Conservation (phyloP, 139 green algal genomes). For the Penium margaritaceum region DNA sequence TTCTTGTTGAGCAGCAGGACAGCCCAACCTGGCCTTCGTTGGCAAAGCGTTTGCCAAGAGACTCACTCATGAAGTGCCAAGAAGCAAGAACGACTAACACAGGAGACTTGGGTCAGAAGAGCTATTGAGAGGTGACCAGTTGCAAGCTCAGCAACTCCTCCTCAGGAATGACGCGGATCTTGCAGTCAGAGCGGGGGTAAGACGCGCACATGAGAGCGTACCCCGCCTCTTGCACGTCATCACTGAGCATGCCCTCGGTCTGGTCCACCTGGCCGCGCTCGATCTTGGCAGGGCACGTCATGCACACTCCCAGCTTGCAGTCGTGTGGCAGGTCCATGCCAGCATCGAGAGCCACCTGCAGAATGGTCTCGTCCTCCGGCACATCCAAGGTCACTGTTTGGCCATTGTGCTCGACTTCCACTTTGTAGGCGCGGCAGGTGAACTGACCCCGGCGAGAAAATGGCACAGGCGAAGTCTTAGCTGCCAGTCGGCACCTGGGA, state of each 20-base stretch:
- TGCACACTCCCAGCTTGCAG: slow-evolving; percentile 48
- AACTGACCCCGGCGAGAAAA: no score
- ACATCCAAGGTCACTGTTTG: slow-evolving; percentile 27
- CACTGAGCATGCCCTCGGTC: slow-evolving; percentile 44
- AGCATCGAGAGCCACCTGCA: slow-evolving; percentile 28
- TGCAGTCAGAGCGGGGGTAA: slow-evolving; percentile 43
- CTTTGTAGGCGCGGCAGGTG: slow-evolving; percentile 1
- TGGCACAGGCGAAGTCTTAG: no score
- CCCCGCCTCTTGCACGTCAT: slow-evolving; percentile 43
- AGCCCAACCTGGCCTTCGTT: no score
- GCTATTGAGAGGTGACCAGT: slow-evolving; percentile 38
- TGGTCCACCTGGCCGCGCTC: slow-evolving; percentile 35
- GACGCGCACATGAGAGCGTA: slow-evolving; percentile 46
- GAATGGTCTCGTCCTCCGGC: slow-evolving; percentile 39
- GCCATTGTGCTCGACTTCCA: slow-evolving; percentile 32
- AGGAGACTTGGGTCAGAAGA: no score
- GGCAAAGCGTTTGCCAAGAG: no score
- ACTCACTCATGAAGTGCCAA: no score
- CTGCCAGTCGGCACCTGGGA: no score
- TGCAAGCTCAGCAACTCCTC: slow-evolving; percentile 42
- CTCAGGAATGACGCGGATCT: slow-evolving; percentile 42
- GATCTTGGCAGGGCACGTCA: slow-evolving; percentile 46
- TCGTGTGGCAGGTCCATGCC: slow-evolving; percentile 43
- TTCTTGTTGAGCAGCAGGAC: no score
- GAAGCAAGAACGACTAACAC: no score